A percentile compares a stretch with the other conserved stretches of the same genome.
These are phyloP conservation scores for Durotheca rogersii DNA, from an alignment of 495 filamentous ascomycete species.

Conservation along the genomic window DNA sequence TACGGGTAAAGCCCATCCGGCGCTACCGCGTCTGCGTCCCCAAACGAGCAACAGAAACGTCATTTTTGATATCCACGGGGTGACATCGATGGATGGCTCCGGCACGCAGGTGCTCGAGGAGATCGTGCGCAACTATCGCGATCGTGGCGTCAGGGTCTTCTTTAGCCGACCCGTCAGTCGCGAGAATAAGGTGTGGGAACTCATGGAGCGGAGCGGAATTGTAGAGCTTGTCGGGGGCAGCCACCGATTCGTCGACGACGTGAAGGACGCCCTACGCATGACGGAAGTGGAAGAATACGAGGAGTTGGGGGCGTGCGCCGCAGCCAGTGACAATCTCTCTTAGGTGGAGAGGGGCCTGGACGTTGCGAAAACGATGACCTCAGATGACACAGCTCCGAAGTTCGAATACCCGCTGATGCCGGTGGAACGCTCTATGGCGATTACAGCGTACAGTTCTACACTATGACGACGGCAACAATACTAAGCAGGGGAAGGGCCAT, in stretches of 20 bases:
- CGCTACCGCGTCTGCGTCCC: constrained; percentile 71
- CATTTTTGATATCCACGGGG: constrained; percentile 96
- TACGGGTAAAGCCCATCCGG: constrained; percentile 78
- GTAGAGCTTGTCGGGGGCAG: constrained; percentile 74
- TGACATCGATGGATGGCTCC: constrained; percentile 87
- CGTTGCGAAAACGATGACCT: not conserved
- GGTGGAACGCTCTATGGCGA: not conserved
- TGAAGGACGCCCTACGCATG: constrained; percentile 78
- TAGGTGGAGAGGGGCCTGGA: not conserved
- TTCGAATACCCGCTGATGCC: not conserved
- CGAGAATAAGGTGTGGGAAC: constrained; percentile 63
- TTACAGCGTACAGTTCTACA: no score
- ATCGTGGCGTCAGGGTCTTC: constrained; percentile 76
- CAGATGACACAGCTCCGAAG: no score
- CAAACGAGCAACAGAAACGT: constrained; percentile 80
- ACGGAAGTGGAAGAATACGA: constrained; percentile 64
- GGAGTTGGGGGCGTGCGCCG: constrained; percentile 26
- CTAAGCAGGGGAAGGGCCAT: no score
- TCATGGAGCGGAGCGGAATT: constrained; percentile 80
- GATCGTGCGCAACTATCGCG: constrained; percentile 76
- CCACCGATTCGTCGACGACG: constrained; percentile 74
- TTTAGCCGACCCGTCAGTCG: constrained; percentile 74
- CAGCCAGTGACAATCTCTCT: constrained; percentile 21
- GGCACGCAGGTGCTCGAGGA: constrained; percentile 88
- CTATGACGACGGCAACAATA: no score